A percentile compares a stretch with the other conserved stretches of the same genome.
Evolutionary conservation across 2,329 filamentous ascomycete species (phyloP).

Genomic region (Alternaria infectoria): DNA sequence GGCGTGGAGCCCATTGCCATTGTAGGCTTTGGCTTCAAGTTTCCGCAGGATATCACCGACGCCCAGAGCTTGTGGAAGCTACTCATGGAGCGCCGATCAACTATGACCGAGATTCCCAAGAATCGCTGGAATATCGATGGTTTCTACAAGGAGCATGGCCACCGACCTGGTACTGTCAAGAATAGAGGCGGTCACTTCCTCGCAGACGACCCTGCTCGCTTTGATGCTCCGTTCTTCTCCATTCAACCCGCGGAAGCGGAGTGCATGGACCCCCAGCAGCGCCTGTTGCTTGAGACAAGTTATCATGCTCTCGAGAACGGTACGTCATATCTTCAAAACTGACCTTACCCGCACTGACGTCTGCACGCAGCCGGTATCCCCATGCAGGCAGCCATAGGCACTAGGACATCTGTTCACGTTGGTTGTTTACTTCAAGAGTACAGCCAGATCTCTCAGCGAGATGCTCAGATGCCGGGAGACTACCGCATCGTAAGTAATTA

Average conservation of each 20-base stretch:
- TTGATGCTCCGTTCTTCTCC: constrained; percentile 34
- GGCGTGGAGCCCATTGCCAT: constrained; percentile 35
- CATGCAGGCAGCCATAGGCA: constrained; percentile 17
- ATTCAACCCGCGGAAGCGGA: constrained; percentile 25
- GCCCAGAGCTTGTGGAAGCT: constrained; percentile 29
- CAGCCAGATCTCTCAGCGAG: constrained; percentile 11
- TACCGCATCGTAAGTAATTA: constrained; percentile 4
- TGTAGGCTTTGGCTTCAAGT: constrained; percentile 43
- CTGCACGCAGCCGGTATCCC: constrained; percentile 19
- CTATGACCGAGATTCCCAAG: constrained; percentile 22
- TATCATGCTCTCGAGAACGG: constrained; percentile 41
- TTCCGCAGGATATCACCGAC: constrained; percentile 24
- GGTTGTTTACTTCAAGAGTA: constrained; percentile 23
- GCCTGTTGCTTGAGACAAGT: constrained; percentile 31
- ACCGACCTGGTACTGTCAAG: constrained; percentile 13
- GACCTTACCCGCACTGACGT: background rate
- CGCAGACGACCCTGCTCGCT: constrained; percentile 19
- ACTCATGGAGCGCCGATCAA: constrained; percentile 18
- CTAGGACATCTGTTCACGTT: constrained; percentile 25
- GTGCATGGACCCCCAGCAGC: constrained; percentile 36
- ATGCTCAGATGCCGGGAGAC: constrained; percentile 15
- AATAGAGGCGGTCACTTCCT: constrained; percentile 27
- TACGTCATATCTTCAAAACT: background rate
- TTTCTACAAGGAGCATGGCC: constrained; percentile 20
- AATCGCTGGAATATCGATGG: constrained; percentile 26